phyloP scores from a whole-genome alignment of 768 basidiomycete genomes.

The Lyophyllum atratum region DNA sequence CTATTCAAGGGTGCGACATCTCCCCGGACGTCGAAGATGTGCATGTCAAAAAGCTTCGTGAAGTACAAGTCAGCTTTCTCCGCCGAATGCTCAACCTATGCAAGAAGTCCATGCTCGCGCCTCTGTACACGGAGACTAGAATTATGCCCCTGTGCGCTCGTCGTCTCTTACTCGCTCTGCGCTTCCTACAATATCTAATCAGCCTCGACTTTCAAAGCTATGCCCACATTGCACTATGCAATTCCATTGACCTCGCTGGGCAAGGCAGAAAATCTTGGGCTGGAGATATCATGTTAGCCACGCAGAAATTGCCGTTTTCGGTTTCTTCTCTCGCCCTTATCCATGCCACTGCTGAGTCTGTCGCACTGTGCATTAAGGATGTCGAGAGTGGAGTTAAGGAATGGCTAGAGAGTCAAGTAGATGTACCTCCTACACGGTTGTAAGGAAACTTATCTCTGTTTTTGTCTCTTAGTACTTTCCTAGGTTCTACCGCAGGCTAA shows the following conservation, averaged over 20 bases:
- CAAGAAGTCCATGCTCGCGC: not conserved
- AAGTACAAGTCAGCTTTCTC: slow-evolving; percentile 21
- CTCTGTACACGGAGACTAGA: not conserved
- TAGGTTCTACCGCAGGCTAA: not conserved
- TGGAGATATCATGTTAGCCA: not conserved
- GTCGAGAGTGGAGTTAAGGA: not conserved
- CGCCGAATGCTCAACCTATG: slow-evolving; percentile 22
- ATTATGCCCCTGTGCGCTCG: not conserved
- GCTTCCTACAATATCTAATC: not conserved
- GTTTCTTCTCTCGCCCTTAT: not conserved
- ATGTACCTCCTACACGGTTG: not conserved
- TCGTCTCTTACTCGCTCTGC: not conserved
- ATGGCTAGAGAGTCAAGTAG: not conserved
- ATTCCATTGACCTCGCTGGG: not conserved
- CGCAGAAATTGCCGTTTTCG: not conserved
- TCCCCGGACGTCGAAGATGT: slow-evolving; percentile 11
- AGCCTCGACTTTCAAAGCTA: not conserved
- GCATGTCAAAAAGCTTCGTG: slow-evolving; percentile 7
- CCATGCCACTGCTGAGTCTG: not conserved
- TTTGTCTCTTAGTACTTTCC: not conserved
- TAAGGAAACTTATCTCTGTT: not conserved
- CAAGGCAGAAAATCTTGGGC: not conserved
- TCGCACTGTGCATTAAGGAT: not conserved
- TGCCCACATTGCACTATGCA: not conserved
- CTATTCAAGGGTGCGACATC: slow-evolving; percentile 23